Evolutionary conservation across 345 rosid species (phyloP), one percentile per base, ranked within the genome.

Genomic region (Brassica nigra): DNA sequence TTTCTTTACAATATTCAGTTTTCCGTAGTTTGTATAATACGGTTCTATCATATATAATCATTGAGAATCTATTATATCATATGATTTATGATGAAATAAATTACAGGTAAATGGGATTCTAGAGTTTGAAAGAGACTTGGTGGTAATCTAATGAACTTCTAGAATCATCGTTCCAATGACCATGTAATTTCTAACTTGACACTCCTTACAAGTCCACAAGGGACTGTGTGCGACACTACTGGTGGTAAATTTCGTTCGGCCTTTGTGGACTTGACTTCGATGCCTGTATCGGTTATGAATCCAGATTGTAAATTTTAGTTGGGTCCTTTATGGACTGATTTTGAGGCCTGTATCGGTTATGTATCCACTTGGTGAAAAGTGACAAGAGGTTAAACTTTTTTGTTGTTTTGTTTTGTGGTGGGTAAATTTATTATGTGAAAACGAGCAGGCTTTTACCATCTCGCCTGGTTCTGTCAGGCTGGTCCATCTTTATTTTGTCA

Each of bases 401-500:
- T 14, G 34, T 31, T 8, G 12, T 31, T 63, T 64, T 64, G 42
- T 15, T 33, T n/a, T 16, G 44, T 16, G 2, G 62, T 62, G 31
- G 31, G 62, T 73, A 62, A 61, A 23, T 30, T n/a, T 8, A 63
- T 8, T 15, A 62, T 44, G 44, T 73, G 62, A 62, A 62, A 73
- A 44, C 61, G 8, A 62, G 14, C 69, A 63, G 44, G 62, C 69
- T 34, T 73, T 62, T 11, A 63, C 12, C 69, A 55, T 74, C 62
- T 74, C 8, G 49, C 33, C 77, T 47, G 47, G 63, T 49, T 74
- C 57, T 74, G 77, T 63, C 70, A 64, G 77, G 49, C 49, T 64
- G 77, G 77, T 74, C 77, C 77, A 66, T 18, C 47, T 39, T 66
- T 66, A 2, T 11, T 37, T 37, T 39, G 52, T 37, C 31, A 36